These are phyloP conservation scores for Onygenales sp. DNA, from an alignment of 2,329 filamentous ascomycete genomes.

Conservation along the genomic window DNA sequence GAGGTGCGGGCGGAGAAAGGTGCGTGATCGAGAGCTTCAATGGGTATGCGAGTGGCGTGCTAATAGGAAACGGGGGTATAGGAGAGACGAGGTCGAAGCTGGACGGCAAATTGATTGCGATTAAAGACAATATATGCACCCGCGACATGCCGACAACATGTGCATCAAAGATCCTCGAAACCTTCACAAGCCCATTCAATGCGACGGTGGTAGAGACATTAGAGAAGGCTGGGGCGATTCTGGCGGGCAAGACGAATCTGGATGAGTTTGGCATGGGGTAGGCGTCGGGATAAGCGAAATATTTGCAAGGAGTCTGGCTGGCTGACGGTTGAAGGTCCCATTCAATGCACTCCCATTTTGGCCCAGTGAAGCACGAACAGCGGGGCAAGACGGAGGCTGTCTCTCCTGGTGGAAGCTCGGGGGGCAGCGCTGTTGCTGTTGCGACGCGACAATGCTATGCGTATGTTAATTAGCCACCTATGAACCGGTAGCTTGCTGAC, in stretches of 20 bases:
- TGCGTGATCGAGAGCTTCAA: constrained; percentile 10
- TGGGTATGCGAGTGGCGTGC: no score
- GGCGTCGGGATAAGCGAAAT: neutral
- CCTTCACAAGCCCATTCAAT: constrained; percentile 66
- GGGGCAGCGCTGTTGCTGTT: constrained; percentile 83
- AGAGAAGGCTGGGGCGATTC: constrained; percentile 48
- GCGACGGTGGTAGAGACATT: constrained; percentile 70
- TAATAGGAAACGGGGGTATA: neutral
- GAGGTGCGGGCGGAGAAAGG: constrained; percentile 26
- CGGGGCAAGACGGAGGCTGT: constrained; percentile 30
- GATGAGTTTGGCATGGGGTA: constrained; percentile 91
- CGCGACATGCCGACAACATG: constrained; percentile 65
- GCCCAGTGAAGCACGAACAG: constrained; percentile 49
- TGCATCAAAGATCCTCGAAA: constrained; percentile 63
- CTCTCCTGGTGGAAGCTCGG: constrained; percentile 83
- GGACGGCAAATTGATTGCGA: constrained; percentile 44
- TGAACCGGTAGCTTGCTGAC: constrained; percentile 3
- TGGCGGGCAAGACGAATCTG: constrained; percentile 79
- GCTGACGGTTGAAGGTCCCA: constrained; percentile 45
- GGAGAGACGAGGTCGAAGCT: constrained; percentile 23
- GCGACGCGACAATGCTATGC: constrained; percentile 52
- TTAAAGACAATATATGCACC: constrained; percentile 73
- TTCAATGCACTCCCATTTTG: constrained; percentile 58
- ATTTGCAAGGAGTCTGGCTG: neutral
- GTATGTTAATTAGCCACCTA: constrained; percentile 26